Evolutionary conservation across 345 rosid species (phyloP), one percentile per base, ranked within the genome.

Genomic region (Salix brachista): DNA sequence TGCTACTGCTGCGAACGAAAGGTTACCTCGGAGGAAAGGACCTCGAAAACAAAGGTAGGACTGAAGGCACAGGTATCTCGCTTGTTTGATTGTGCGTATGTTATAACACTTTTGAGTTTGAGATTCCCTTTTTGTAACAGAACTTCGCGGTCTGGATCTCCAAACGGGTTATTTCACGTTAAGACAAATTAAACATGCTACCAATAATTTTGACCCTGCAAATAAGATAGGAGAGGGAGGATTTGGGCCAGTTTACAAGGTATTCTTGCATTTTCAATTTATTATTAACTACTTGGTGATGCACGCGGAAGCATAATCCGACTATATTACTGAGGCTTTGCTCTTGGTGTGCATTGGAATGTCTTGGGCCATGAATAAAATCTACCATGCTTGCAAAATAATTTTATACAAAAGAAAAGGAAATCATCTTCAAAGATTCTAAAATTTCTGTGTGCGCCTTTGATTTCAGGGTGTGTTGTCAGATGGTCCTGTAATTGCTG

Each of bases 161-260:
- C 93, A 89, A 75, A 94, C 98, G 11, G 94, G 96, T 30, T 83
- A 80, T 32, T 94, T 92, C 83, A 87, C 93, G 12, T 73, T 94
- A 80, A 83, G 89, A 64, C 94, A 94, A 82, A 90, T 94, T 32
- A 91, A 90, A 81, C 75, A 84, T 37, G 93, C 96, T n/a, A 94
- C 97, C 1, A 82, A 85, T 72, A 94, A 92, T 75, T 94, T 94
- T 66, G 86, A 90, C 76, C 77, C 89, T 52, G 85, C 86, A 21
- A 84, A 88, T 83, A 94, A 94, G 89, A 91, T 91, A 23, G 97
- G 94, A 62, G 98, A 94, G 86, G 97, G 98, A 85, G 98, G 94
- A 42, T 94, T 94, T 74, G 94, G 98, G 37, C 91, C 97, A 21
- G 98, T 94, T 60, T 92, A 85, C 87, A 92, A 90, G 96, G 97